Percentiles rank a stretch among this genome's conserved stretches.
Evolutionary conservation across 2,329 filamentous ascomycete species (phyloP).

Genomic region (Purpureocillium takamizusanense): DNA sequence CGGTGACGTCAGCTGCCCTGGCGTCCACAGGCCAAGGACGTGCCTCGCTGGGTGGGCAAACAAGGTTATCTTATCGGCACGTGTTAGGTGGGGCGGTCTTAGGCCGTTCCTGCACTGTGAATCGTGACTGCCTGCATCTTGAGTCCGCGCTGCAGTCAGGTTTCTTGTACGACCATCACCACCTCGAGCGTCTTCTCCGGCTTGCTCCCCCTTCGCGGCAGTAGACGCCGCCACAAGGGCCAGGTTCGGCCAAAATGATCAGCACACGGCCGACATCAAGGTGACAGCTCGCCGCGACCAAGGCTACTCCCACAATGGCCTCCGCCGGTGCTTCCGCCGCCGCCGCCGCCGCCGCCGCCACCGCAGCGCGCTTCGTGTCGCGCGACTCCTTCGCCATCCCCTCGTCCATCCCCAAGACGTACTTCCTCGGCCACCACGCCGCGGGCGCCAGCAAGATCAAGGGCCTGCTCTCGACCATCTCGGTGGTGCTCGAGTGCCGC

Average conservation of each 20-base stretch:
- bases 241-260: too few relatives aligned
- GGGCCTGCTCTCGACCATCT: constrained; percentile 66
- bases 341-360: not conserved
- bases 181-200: too few relatives aligned
- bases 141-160: not conserved
- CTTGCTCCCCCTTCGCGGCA: too few relatives aligned
- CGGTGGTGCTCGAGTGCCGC: constrained; percentile 87
- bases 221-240: too few relatives aligned
- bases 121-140: too few relatives aligned
- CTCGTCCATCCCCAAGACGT: constrained; percentile 70
- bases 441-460: constrained; percentile 77
- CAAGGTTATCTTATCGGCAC: constrained; percentile 5
- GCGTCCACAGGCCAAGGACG: too few relatives aligned
- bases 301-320: not conserved
- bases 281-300: not conserved
- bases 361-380: constrained; percentile 52
- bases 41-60: too few relatives aligned
- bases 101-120: too few relatives aligned
- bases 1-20: not conserved
- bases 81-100: too few relatives aligned
- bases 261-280: too few relatives aligned
- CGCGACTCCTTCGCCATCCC: constrained; percentile 66
- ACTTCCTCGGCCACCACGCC: constrained; percentile 90
- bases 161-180: not conserved
- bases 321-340: not conserved